Evolutionary conservation across 164 flowering plant genomes (phyloP), one percentile per base, ranked within the genome.

Genomic region (Aristolochia fimbriata): DNA sequence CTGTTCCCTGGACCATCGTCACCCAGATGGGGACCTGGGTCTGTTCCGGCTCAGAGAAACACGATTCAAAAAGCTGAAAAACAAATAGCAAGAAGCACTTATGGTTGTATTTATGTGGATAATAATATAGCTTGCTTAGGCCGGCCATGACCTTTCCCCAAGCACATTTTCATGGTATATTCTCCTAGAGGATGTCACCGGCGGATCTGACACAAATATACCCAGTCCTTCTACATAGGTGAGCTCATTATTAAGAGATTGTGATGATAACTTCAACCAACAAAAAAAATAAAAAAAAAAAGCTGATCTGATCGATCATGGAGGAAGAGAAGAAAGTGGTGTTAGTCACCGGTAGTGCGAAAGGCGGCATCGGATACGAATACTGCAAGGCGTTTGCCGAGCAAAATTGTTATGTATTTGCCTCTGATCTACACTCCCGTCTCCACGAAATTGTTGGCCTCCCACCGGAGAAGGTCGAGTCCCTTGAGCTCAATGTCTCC

Each of bases 351-450:
- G 93, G 93, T 11, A 82, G 87, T 37, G 81, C 84, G 55, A 81
- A 74, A 71, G 88, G 89, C 0, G 89, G 87, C 66, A 86, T 84
- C 33, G 89, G 89, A 9, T 81, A 63, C 48, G 87, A 82, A 49
- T 82, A 82, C 43, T 82, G 87, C 78, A 75, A 69, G 67, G 87
- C 87, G 5, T 83, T 86, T 58, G 84, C 86, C 0, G 80, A 73
- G 51, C 68, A 69, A 24, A 76, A 74, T 6, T 86, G 93, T 59
- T 73, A 4, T 0, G 89, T 86, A 20, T 62, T 75, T 51, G 87
- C 89, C 19, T 62, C 93, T 0, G 89, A 81, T 57, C 51, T 78
- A 48, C 54, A 71, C 12, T 60, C 64, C n/a, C 73, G 81, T 10
- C 51, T 78, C 37, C 15, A 30, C 2, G 77, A 76, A 50, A 67